These are phyloP conservation scores for Marsdenia floribunda DNA, from an alignment of 257 asterid species.

Conservation along the genomic window DNA sequence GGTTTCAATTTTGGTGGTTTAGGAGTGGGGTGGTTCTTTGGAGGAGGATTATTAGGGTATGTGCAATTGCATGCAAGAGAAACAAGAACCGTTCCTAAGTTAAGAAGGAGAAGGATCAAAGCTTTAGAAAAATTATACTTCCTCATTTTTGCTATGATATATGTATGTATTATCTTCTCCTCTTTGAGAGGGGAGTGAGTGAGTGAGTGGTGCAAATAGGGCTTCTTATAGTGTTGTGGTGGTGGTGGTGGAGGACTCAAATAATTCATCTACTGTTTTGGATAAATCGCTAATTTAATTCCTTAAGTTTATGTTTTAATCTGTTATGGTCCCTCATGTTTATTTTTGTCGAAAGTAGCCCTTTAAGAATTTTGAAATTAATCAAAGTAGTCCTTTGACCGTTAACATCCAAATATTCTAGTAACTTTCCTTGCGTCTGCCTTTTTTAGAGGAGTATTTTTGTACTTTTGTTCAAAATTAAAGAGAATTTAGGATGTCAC, in stretches of 20 bases:
- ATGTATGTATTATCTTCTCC: background rate
- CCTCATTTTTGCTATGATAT: slow-evolving; percentile 27
- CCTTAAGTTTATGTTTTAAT: too few species aligned
- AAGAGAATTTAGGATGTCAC: too few species aligned
- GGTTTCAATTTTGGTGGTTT: slow-evolving; percentile 17
- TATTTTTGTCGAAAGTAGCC: too few species aligned
- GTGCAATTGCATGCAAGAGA: slow-evolving; percentile 52
- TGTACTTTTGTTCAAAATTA: too few species aligned
- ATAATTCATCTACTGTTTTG: background rate
- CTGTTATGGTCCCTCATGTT: too few species aligned
- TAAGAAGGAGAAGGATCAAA: slow-evolving; percentile 40
- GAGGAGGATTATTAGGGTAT: slow-evolving; percentile 31
- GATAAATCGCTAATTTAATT: too few species aligned
- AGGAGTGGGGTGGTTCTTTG: background rate
- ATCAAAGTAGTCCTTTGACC: too few species aligned
- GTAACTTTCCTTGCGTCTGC: too few species aligned
- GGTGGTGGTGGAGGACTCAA: background rate
- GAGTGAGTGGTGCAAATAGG: background rate
- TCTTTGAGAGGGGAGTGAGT: background rate
- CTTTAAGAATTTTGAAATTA: too few species aligned
- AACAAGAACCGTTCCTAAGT: slow-evolving; percentile 33
- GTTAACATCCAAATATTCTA: too few species aligned
- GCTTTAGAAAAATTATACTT: slow-evolving; percentile 12
- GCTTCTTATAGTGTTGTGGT: background rate
- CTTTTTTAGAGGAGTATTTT: too few species aligned